A percentile compares a stretch with the other conserved stretches of the same genome.
phyloP scores from a whole-genome alignment of 768 basidiomycete species.

The Multifurca ochricompacta region DNA sequence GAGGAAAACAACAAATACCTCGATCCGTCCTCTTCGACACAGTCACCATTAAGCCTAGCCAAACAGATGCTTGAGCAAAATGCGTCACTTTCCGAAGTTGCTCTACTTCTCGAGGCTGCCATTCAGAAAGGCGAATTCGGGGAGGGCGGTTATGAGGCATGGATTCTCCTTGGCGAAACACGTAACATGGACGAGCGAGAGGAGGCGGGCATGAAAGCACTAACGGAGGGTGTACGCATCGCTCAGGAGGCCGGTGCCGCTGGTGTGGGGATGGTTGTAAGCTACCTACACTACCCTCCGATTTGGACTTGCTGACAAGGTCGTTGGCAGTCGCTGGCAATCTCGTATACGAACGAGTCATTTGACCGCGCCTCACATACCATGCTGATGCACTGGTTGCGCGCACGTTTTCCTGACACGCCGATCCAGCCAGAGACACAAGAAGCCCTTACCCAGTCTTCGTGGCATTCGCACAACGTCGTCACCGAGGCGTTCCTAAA shows the following conservation, averaged over 20 bases:
- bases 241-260: slow-evolving; percentile 58
- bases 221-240: slow-evolving; percentile 60
- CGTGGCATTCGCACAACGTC: slow-evolving; percentile 77
- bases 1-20: slow-evolving; percentile 69
- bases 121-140: slow-evolving; percentile 77
- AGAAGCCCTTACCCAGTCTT: slow-evolving; percentile 44
- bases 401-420: slow-evolving; percentile 52
- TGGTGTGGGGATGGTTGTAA: slow-evolving; percentile 69
- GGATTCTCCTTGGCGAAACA: slow-evolving; percentile 87
- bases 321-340: slow-evolving; percentile 70
- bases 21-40: slow-evolving; percentile 40
- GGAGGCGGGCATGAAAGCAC: slow-evolving; percentile 71
- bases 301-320: slow-evolving; percentile 14
- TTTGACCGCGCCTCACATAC: slow-evolving; percentile 81
- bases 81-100: slow-evolving; percentile 82
- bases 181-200: slow-evolving; percentile 87
- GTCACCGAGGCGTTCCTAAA: slow-evolving; percentile 78
- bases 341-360: slow-evolving; percentile 93
- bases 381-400: slow-evolving; percentile 81
- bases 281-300: slow-evolving; percentile 23
- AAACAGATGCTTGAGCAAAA: slow-evolving; percentile 71
- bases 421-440: slow-evolving; percentile 49
- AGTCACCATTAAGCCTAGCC: slow-evolving; percentile 57
- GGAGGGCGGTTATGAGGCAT: slow-evolving; percentile 79
- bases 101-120: slow-evolving; percentile 82